Base-by-base conservation (phyloP, 257 asterid genomes). In the Plantago ovata region DNA sequence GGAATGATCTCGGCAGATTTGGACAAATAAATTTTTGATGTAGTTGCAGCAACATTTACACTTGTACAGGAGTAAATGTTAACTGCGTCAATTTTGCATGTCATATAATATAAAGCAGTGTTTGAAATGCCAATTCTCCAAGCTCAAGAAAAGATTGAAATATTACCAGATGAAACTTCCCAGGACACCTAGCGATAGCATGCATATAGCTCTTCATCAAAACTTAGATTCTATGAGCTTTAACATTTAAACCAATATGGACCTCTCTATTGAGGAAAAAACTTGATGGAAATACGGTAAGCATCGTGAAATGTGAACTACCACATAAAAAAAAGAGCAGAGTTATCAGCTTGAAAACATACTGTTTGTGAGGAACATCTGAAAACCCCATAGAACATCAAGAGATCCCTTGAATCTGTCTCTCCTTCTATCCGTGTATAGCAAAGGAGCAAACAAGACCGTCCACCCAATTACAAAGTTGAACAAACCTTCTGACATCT, bases 391-490 rank as follows among this genome's bases (percentile, higher is more conserved):
- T 2, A 92, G 67, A 40, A 86, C 68, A 58, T 84, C 97, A 23
- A 88, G 73, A 2, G 97, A 88, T 55, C 95, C 95, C 61, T 72
- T 84, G 62, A 55, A 86, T 66, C 84, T 76, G 73, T 73, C 82
- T 72, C 95, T 86, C 77, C 71, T 76, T 62, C 63, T 71, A 67
- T 92, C 98, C 9, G 94, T 88, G 75, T 76, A 92, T 19, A 92
- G 79, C 93, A 92, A 66, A 51, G 98, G 98, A 53, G 95, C 89
- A 75, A 84, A 89, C 82, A 86, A 71, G 65, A 84, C 72, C 20
- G 97, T 92, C 98, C 98, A 92, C 46, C 83, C 98, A 53, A 92
- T 72, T 12, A 92, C 98, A 64, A 92, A 86, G 85, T 88, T 86
- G 85, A 92, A 92, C 61, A 92, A 75, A 53, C 97, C 98, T 77